phyloP scores from a whole-genome alignment of 768 basidiomycete genomes.

The Boletus edulis region DNA sequence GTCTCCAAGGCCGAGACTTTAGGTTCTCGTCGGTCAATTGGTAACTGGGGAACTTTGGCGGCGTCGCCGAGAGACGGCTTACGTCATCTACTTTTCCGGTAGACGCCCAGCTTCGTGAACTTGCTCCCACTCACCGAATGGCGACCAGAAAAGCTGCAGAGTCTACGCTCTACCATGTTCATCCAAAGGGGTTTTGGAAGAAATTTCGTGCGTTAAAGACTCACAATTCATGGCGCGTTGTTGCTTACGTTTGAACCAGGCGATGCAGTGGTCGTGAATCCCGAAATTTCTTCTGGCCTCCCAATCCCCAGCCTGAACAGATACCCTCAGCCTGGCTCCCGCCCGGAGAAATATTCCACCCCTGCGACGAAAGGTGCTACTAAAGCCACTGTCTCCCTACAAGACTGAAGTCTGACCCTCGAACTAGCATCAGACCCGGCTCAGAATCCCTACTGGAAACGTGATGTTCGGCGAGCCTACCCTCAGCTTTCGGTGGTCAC shows the following conservation, averaged over 20 bases:
- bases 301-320: constrained; percentile 72
- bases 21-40: too few relatives aligned
- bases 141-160: constrained; percentile 81
- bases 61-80: too few relatives aligned
- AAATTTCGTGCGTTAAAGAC: constrained; percentile 70
- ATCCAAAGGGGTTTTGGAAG: constrained; percentile 94
- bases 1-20: too few relatives aligned
- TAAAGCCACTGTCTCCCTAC: not conserved
- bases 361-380: constrained; percentile 82
- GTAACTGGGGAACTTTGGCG: too few relatives aligned
- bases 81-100: too few relatives aligned
- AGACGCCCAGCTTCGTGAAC: too few relatives aligned
- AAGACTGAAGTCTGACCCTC: constrained; percentile 8
- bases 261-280: constrained; percentile 80
- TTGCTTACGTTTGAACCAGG: constrained; percentile 44
- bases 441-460: constrained; percentile 94
- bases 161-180: constrained; percentile 86
- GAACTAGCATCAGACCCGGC: constrained; percentile 78
- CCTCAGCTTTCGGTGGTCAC: constrained; percentile 90
- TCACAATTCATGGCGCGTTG: not conserved
- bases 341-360: constrained; percentile 82
- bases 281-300: constrained; percentile 88
- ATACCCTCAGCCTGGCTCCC: constrained; percentile 84
- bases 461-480: constrained; percentile 89
- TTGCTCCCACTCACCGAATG: constrained; percentile 42